Base-by-base conservation (phyloP, 1,284 basidiomycete species). In the Malassezia vespertilionis region DNA sequence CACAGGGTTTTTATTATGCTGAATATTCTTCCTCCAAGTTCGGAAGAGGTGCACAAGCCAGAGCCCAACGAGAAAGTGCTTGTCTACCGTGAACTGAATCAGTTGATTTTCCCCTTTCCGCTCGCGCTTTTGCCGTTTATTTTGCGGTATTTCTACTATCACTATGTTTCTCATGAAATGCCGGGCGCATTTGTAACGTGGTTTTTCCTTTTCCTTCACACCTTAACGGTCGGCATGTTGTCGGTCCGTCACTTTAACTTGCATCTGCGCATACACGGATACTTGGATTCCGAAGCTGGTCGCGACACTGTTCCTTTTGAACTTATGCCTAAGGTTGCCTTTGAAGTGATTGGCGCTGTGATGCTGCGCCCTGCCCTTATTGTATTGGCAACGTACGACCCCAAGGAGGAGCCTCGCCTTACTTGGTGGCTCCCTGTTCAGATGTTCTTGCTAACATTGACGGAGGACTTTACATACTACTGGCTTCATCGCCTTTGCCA, bases 401-500 rank as follows among this genome's bases (percentile, higher is more conserved):
- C 50, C 0, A 10, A 31, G 1, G 36, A 46, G 12, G 39, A 42
- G 0, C 28, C 54, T 2, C 31, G 30, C 1, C 39, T 61, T 27
- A 48, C 50, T 9, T 14, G 48, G 0, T 57, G 54, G 57, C 18
- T 57, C 1, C 57, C 55, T 3, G 3, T 62, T 12, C 56, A 59
- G 35, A 35, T 50, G n/a, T 54, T 38, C 8, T 31, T 56, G 27
- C 57, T 53, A 18, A 51, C 52, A 4, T 27, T 55, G 4, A 41
- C 51, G 18, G 48, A 57, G 8, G 59, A 62, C 51, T 63, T 63
- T 28, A 65, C 47, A 43, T 68, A 63, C 53, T 67, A 63, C 57
- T 56, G 54, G 53, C 61, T 60, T 32, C 65, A 66, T 35, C 58
- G 61, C 11, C 28, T 45, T 2, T 60, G 62, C 57, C 65, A 66